These are phyloP conservation scores for Calcarisporium arbuscula DNA, from an alignment of 2,329 filamentous ascomycete genomes.

Conservation along the genomic window DNA sequence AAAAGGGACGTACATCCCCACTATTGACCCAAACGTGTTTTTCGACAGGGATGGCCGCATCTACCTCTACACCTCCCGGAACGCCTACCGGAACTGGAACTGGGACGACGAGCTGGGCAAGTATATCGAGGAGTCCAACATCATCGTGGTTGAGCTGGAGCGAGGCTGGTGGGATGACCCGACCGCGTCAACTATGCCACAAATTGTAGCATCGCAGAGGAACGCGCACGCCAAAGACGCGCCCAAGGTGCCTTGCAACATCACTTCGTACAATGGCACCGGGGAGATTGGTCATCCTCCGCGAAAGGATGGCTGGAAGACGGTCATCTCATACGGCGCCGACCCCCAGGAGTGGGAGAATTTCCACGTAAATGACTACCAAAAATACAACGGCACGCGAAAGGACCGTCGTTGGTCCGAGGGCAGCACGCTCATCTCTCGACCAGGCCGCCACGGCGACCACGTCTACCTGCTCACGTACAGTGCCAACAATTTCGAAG, in stretches of 20 bases:
- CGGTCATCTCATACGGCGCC: conserved; percentile 27
- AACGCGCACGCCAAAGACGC: conserved; percentile 21
- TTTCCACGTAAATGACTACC: conserved; percentile 27
- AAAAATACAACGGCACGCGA: conserved; percentile 24
- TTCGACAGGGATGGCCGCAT: conserved; percentile 30
- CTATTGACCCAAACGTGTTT: conserved; percentile 42
- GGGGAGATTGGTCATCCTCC: conserved; percentile 25
- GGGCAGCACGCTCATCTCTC: conserved; percentile 24
- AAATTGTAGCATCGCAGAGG: conserved; percentile 21
- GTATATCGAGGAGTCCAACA: conserved; percentile 31
- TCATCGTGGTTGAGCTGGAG: conserved; percentile 28
- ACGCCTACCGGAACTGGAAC: conserved; percentile 31
- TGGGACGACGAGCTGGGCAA: conserved; percentile 25
- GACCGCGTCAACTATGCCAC: conserved; percentile 24
- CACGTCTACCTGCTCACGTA: conserved; percentile 24
- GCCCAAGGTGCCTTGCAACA: conserved; percentile 19
- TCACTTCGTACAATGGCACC: conserved; percentile 27
- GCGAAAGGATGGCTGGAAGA: conserved; percentile 30
- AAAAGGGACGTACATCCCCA: conserved; percentile 28
- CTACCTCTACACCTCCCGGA: conserved; percentile 29
- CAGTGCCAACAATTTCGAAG: conserved; percentile 28
- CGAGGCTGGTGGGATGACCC: conserved; percentile 29
- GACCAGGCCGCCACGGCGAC: conserved; percentile 15
- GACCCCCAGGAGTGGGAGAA: conserved; percentile 30
- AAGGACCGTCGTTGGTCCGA: conserved; percentile 31